phyloP scores from a whole-genome alignment of 495 filamentous ascomycete genomes.

The Talaromyces borbonicus region DNA sequence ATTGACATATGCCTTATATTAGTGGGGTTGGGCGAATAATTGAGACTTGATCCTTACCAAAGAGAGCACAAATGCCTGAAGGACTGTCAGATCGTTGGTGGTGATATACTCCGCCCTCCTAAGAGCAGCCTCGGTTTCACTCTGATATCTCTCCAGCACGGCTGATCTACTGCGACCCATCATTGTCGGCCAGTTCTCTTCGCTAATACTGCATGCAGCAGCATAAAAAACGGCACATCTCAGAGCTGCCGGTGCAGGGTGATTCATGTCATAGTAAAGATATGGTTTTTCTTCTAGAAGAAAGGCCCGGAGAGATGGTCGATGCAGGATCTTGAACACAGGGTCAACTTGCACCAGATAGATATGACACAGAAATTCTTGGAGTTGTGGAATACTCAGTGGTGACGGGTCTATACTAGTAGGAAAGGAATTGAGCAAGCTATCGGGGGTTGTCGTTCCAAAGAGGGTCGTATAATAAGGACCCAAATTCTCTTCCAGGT shows the following conservation, averaged over 20 bases:
- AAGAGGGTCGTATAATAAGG: too few species aligned
- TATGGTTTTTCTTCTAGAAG: conserved; percentile 22
- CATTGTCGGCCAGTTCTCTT: too few species aligned
- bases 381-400: too few species aligned
- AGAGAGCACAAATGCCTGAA: conserved; percentile 48
- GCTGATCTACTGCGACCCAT: conserved; percentile 25
- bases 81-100: conserved; percentile 43
- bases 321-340: conserved; percentile 30
- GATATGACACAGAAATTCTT: conserved; percentile 20
- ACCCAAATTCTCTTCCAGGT: too few species aligned
- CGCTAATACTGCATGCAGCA: conserved; percentile 32
- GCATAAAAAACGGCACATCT: conserved; percentile 44
- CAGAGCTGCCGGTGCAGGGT: conserved; percentile 30
- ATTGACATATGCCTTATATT: background rate
- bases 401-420: conserved; percentile 17
- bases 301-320: conserved; percentile 23
- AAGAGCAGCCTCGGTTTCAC: conserved; percentile 36
- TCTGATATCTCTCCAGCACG: conserved; percentile 37
- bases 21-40: too few species aligned
- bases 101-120: conserved; percentile 41
- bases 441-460: background rate
- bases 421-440: conserved; percentile 12
- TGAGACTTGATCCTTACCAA: conserved; percentile 20
- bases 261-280: conserved; percentile 25
- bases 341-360: conserved; percentile 30